A percentile compares a stretch with the other conserved stretches of the same genome.
Evolutionary conservation across 768 basidiomycete genomes (phyloP).

Genomic region (Leccinum variicolor): DNA sequence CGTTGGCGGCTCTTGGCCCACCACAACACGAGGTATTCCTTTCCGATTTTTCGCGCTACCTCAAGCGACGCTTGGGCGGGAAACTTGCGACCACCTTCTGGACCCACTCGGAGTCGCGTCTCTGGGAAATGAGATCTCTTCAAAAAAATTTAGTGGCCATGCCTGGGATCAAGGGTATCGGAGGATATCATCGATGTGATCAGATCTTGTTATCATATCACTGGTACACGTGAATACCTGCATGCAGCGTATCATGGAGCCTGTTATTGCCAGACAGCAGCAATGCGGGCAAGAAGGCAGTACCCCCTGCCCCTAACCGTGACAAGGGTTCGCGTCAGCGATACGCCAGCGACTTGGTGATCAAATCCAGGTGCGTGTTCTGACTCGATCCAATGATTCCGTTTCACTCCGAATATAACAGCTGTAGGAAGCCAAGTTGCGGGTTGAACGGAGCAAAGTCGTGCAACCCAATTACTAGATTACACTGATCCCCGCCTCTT

Average conservation of each 20-base stretch:
- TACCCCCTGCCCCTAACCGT: slow-evolving; percentile 13
- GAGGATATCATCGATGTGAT: slow-evolving; percentile 4
- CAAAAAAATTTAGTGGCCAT: background rate
- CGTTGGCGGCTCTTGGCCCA: slow-evolving; percentile 7
- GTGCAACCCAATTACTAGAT: slow-evolving; percentile 2
- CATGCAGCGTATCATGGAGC: slow-evolving; percentile 5
- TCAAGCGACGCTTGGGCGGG: background rate
- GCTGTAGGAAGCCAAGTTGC: background rate
- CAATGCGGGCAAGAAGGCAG: background rate
- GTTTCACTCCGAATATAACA: background rate
- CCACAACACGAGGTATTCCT: background rate
- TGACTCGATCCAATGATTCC: background rate
- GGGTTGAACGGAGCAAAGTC: background rate
- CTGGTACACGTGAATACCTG: slow-evolving; percentile 22
- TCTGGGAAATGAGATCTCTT: background rate
- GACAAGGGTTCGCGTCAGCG: slow-evolving; percentile 6
- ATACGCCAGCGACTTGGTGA: slow-evolving; percentile 4
- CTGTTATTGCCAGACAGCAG: background rate
- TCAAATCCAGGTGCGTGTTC: slow-evolving; percentile 12
- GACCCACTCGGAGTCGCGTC: background rate
- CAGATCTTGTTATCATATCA: slow-evolving; percentile 9
- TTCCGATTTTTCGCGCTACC: background rate
- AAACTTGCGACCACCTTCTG: background rate
- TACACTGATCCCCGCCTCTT: background rate
- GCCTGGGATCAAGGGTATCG: slow-evolving; percentile 22